Evolutionary conservation across 2,329 filamentous ascomycete species (phyloP).

Genomic region (Calycina herbarum): DNA sequence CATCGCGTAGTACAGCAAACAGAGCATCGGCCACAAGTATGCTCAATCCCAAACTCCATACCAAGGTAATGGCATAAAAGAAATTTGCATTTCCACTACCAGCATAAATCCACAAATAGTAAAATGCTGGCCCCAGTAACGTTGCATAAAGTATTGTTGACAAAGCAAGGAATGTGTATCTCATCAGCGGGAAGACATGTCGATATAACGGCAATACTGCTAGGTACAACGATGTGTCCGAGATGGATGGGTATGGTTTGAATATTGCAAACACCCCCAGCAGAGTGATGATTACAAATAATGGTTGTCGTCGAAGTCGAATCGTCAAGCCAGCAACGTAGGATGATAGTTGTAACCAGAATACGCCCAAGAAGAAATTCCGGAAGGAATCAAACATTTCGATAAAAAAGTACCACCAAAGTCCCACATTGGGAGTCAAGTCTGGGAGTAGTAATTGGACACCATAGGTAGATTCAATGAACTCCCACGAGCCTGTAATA

Average conservation of each 20-base stretch:
- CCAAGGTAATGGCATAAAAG: conserved; percentile 98
- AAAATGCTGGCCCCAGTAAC: conserved; percentile 90
- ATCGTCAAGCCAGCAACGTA: conserved; percentile 87
- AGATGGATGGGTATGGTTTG: conserved; percentile 93
- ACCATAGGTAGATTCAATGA: conserved; percentile 85
- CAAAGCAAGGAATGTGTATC: conserved; percentile 85
- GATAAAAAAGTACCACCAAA: conserved; percentile 99
- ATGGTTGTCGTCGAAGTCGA: conserved; percentile 78
- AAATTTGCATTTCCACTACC: conserved; percentile 98
- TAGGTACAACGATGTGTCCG: conserved; percentile 84
- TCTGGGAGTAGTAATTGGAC: conserved; percentile 89
- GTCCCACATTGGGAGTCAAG: conserved; percentile 87
- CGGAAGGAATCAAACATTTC: conserved; percentile 99
- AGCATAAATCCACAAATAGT: conserved; percentile 97
- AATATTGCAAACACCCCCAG: conserved; percentile 92
- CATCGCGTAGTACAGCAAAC: conserved; percentile 86
- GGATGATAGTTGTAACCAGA: conserved; percentile 91
- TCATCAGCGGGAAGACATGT: conserved; percentile 91
- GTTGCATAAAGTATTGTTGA: conserved; percentile 84
- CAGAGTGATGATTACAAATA: conserved; percentile 82
- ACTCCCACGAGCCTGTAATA: conserved; percentile 83
- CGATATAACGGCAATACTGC: conserved; percentile 80
- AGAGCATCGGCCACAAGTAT: conserved; percentile 84
- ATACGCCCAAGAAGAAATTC: conserved; percentile 94
- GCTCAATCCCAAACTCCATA: conserved; percentile 90